Base-by-base conservation (phyloP, 495 filamentous ascomycete species). In the Cladorrhinum samala region DNA sequence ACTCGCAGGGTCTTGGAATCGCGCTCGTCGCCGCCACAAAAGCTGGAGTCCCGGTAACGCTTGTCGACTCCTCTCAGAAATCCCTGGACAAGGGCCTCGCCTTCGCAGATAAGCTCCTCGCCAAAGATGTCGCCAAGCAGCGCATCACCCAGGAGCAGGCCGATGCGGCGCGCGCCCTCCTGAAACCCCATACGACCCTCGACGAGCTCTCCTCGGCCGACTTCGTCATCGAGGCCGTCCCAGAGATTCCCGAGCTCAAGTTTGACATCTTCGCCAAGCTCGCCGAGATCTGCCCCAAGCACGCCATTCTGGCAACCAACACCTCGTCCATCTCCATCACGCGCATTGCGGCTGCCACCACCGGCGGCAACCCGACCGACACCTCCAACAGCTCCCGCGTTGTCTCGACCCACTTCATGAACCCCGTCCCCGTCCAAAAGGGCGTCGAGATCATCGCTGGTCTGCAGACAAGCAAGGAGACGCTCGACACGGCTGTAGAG, bases 371-470 rank as follows among this genome's bases (percentile, higher is more conserved):
- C 63, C 85, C 89, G 0, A 91, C 68, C 8, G 87, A 95, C 67
- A 83, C 86, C 25, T 84, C 86, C 48, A 87, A 86, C 24, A 83
- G 89, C 43, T 90, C 89, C 23, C 84, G 94, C 38, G 93, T 99
- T 1, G 82, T 99, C 45, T 87, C 88, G 47, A 97, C 94, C 44
- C 93, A 99, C 70, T 99, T 99, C 73, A 99, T 99, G 93, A 99
- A 99, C 76, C 93, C 93, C 0, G 93, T 99, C 0, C 94, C 93
- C 1, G 72, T 99, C 2, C 94, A 96, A 65, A 96, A 95, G 70
- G 93, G 93, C 43, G 93, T 99, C 5, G 93, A 99, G 74, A 95
- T 99, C 53, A 97, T 99, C 61, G 80, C 84, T 19, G 94, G 89
- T 18, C 74, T 99, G 39, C 93, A 99, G 67, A 99, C 93, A 6